Conservation (phyloP, 2,329 filamentous ascomycete species). For the Dryadomyces quercivorus region DNA sequence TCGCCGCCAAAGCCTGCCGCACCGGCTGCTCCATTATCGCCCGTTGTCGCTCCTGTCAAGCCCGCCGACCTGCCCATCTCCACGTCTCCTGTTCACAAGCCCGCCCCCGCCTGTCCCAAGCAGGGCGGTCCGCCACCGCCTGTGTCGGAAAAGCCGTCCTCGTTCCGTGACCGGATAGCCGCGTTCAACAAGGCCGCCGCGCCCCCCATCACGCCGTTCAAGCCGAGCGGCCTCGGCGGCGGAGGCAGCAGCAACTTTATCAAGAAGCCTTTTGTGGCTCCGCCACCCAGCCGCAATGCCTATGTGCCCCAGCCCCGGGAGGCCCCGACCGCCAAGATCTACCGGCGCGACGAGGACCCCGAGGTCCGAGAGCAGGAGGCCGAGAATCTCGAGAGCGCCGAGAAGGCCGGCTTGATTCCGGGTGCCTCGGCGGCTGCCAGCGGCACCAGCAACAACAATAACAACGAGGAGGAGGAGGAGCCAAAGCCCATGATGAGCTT, state of each 20-base stretch:
- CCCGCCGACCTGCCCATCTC: slow-evolving; percentile 16
- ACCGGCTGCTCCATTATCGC: slow-evolving; percentile 11
- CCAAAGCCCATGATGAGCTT: slow-evolving; percentile 85
- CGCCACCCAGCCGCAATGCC: slow-evolving; percentile 83
- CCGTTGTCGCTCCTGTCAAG: slow-evolving; percentile 9
- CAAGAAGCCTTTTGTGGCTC: slow-evolving; percentile 94
- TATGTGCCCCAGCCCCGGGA: slow-evolving; percentile 72
- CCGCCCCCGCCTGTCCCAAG: slow-evolving; percentile 27
- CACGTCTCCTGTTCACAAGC: slow-evolving; percentile 23
- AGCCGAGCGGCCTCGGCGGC: slow-evolving; percentile 54
- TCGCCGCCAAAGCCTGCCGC: not conserved
- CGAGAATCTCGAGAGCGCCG: slow-evolving; percentile 54
- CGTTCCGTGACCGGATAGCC: slow-evolving; percentile 91
- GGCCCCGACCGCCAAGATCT: slow-evolving; percentile 59
- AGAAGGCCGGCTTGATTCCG: slow-evolving; percentile 50
- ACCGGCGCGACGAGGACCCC: slow-evolving; percentile 80
- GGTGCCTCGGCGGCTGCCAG: slow-evolving; percentile 16
- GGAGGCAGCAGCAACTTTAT: slow-evolving; percentile 53
- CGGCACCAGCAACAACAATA: slow-evolving; percentile 14
- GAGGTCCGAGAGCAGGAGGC: slow-evolving; percentile 53
- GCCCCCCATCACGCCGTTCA: slow-evolving; percentile 80
- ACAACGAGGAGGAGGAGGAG: slow-evolving; percentile 52
- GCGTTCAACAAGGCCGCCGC: slow-evolving; percentile 89
- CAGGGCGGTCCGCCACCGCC: slow-evolving; percentile 38
- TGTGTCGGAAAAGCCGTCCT: slow-evolving; percentile 60